These are phyloP conservation scores for Coemansia erecta DNA, from an alignment of 192 early-diverging fungal genomes.

Conservation along the genomic window DNA sequence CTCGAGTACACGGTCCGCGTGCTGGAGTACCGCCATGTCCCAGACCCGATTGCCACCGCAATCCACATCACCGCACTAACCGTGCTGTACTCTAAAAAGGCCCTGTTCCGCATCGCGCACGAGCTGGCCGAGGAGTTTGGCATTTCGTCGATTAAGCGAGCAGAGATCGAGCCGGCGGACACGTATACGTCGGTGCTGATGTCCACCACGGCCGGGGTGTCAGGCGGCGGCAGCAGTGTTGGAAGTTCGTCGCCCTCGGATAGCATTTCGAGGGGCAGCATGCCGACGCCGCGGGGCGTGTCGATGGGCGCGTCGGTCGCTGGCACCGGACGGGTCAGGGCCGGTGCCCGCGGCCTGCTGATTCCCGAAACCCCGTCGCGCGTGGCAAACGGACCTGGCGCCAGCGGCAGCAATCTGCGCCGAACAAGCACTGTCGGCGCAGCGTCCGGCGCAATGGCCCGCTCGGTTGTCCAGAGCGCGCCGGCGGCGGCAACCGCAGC, in stretches of 20 bases:
- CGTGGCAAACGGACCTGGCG: conserved; percentile 1
- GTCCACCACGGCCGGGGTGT: neutral
- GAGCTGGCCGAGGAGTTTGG: conserved; percentile 55
- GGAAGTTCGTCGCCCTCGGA: neutral
- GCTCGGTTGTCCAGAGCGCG: conserved; percentile 26
- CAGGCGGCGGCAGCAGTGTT: conserved; percentile 1
- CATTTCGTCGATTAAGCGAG: conserved; percentile 43
- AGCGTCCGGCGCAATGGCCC: conserved; percentile 8
- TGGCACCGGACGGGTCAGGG: conserved; percentile 30
- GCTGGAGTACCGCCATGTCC: conserved; percentile 36
- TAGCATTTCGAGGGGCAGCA: neutral
- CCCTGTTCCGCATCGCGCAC: conserved; percentile 47
- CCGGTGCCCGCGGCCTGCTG: conserved; percentile 42
- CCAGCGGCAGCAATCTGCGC: conserved; percentile 7
- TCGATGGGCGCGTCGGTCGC: conserved; percentile 29
- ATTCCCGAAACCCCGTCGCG: conserved; percentile 44
- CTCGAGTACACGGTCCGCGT: conserved; percentile 32
- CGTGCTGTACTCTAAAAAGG: conserved; percentile 30
- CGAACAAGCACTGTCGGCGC: conserved; percentile 10
- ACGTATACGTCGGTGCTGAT: conserved; percentile 10
- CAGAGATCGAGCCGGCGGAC: conserved; percentile 45
- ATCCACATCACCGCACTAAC: conserved; percentile 48
- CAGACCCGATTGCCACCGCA: conserved; percentile 36
- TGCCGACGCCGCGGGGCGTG: conserved; percentile 19
- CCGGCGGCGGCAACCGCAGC: conserved; percentile 27